Evolutionary conservation across 148 eudicot genomes (phyloP), one percentile per base, ranked within the genome.

Genomic region (Agrostemma githago): DNA sequence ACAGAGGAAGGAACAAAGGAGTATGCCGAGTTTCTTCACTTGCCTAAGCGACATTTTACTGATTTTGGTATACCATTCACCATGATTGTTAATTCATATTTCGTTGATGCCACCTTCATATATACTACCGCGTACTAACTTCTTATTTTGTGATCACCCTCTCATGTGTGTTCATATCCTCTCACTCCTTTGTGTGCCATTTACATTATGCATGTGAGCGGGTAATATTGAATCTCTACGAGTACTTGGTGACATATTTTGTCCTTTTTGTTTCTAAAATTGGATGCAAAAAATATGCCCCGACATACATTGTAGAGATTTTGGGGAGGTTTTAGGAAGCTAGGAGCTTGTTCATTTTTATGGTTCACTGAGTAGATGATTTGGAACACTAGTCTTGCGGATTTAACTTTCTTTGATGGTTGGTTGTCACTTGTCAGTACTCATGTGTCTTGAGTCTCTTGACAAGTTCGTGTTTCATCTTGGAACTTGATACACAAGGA

Each of bases 21-120:
- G 8, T 96, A 87, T 80, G 99, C 97, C 0, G 96, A 92, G 78
- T 96, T 96, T 79, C 86, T 90, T 46, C 99, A 96, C 84, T 70
- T 92, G 81, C 92, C 94, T 3, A 81, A 83, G 21, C 86, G 90
- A 44, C 83, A 79, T 16, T 90, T 96, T 74, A 83, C 86, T 78
- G 99, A 96, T 82, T 96, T 86, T 82, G 77, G 99, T 96, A 69
- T 62, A 83, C 79, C 40, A 41, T 67, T 68, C 19, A 20, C 7
- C 43, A 2, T 72, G 37, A 12, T 65, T 43, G 10, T 5, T 77
- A 60, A 37, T 61, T 12, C 12, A 4, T 26, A 60, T 46, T 61
- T 12, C 12, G 4, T 26, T 15, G 5, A 20, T 46, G 60, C 4
- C 61, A 53, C 54, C 38, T 19, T 5, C 16, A 8, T 48, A 69